Base-by-base conservation (phyloP, 352 stramenopile genomes). In the Pythium insidiosum region DNA sequence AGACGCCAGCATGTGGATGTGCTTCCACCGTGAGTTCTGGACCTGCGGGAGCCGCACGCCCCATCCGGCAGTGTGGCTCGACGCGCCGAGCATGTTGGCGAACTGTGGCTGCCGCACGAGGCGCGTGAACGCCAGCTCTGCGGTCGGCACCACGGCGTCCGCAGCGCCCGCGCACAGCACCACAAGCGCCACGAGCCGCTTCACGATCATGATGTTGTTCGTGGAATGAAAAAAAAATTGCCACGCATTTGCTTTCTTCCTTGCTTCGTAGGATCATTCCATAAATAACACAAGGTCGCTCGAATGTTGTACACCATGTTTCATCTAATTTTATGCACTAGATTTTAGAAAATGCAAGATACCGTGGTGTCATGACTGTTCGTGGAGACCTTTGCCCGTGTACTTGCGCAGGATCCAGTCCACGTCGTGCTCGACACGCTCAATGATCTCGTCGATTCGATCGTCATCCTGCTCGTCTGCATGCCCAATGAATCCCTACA, bases 11-110 rank as follows among this genome's bases (percentile, higher is more conserved):
- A 74, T 56, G 20, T 63, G 43, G 15, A 82, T 39, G 22, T 66
- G 58, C 52, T 81, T 80, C 63, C 70, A 80, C 13, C 60, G 70
- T 15, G 66, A 73, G 36, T 78, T 72, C 38, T 66, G 56, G 31
- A 63, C 53, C 13, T 71, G 43, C 0, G 68, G 69, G 3, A 88
- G 56, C 12, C 56, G 19, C 1, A 77, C 60, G 30, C 76, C 76
- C 76, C 76, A 88, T 12, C 71, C 76, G 3, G 73, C 62, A 28
- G 53, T 43, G 39, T 43, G 38, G 38, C 73, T 86, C 23, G 76
- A 73, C 39, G 71, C 50, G 15, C 73, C 79, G 13, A 85, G 55
- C 30, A 84, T 63, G n/a, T 71, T 50, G 0, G 50, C 53, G 31
- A 84, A 76, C 31, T 58, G 57, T 29, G 68, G 46, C 30, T 51